These are phyloP conservation scores for Cudoniella acicularis DNA, from an alignment of 495 filamentous ascomycete species.

Conservation along the genomic window DNA sequence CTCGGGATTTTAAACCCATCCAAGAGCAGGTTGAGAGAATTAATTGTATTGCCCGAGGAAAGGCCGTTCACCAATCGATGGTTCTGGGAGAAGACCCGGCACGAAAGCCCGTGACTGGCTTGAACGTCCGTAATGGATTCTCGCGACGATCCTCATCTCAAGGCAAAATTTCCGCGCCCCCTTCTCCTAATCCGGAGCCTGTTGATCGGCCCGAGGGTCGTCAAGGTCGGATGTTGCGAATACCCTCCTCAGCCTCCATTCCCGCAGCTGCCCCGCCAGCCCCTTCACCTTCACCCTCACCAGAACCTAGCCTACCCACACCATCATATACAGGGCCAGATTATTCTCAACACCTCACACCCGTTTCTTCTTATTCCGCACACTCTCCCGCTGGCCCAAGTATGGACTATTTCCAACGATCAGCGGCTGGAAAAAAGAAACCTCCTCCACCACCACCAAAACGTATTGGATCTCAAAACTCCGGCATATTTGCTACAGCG, in stretches of 20 bases:
- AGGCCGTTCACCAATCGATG: constrained; percentile 55
- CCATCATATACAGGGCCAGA: constrained; percentile 3
- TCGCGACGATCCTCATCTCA: constrained; percentile 23
- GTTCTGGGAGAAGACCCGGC: constrained; percentile 16
- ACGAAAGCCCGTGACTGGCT: constrained; percentile 28
- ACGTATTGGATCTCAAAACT: constrained; percentile 17
- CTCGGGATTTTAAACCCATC: constrained; percentile 57
- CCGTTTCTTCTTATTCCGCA: constrained; percentile 19
- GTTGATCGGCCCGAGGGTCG: constrained; percentile 1
- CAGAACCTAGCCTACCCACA: constrained; percentile 3
- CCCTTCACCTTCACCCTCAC: constrained; percentile 5
- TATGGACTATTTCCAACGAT: constrained; percentile 24
- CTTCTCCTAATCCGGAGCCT: constrained; percentile 24
- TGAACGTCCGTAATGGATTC: constrained; percentile 35
- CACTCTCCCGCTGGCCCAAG: constrained; percentile 21
- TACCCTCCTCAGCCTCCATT: constrained; percentile 20
- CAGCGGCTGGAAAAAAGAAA: constrained; percentile 26
- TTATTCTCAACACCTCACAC: constrained; percentile 17
- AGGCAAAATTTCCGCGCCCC: constrained; percentile 25
- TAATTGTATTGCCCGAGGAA: constrained; percentile 65
- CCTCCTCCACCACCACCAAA: constrained; percentile 31
- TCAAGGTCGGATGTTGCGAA: constrained; percentile 22
- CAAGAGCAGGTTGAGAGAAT: constrained; percentile 74
- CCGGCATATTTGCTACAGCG: constrained; percentile 67
- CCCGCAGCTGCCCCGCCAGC: constrained; percentile 1